Evolutionary conservation across 1,284 basidiomycete genomes (phyloP).

Genomic region (Ganoderma lucidum): DNA sequence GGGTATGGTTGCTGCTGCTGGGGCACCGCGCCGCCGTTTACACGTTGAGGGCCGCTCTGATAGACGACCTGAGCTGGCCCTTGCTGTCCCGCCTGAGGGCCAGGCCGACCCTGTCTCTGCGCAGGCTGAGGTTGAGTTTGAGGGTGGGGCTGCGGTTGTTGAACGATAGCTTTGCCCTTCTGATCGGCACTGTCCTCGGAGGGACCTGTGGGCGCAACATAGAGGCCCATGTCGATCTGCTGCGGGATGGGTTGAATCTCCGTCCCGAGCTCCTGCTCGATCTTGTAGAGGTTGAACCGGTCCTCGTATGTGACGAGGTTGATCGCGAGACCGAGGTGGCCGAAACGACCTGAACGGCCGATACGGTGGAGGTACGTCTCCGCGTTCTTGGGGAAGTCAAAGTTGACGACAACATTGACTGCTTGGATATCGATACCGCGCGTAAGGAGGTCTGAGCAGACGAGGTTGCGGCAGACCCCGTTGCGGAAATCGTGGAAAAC

Average conservation of each 20-base stretch:
- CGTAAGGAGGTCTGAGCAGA: constrained; percentile 96
- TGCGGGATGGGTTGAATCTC: constrained; percentile 98
- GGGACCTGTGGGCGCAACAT: constrained; percentile 75
- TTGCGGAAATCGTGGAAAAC: constrained; percentile 99
- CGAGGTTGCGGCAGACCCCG: constrained; percentile 97
- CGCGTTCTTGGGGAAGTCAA: constrained; percentile 98
- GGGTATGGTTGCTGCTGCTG: constrained; percentile 38
- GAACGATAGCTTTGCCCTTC: constrained; percentile 25
- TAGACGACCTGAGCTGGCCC: constrained; percentile 40
- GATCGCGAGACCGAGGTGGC: constrained; percentile 97
- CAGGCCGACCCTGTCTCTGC: constrained; percentile 21
- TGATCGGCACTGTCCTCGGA: constrained; percentile 53
- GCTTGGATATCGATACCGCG: constrained; percentile 99
- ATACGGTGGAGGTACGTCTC: constrained; percentile 99
- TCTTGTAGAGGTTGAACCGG: constrained; percentile 96
- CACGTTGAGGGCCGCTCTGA: constrained; percentile 40
- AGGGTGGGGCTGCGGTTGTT: constrained; percentile 21
- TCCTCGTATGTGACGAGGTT: constrained; percentile 98
- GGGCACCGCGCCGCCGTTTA: constrained; percentile 40
- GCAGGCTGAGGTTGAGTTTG: constrained; percentile 23
- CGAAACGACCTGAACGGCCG: constrained; percentile 96
- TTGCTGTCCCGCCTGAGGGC: constrained; percentile 25
- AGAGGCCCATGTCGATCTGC: constrained; percentile 91
- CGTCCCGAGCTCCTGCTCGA: constrained; percentile 98
- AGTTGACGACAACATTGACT: constrained; percentile 99